phyloP scores from a whole-genome alignment of 2,329 filamentous ascomycete genomes.

The Aspergillus awamori region DNA sequence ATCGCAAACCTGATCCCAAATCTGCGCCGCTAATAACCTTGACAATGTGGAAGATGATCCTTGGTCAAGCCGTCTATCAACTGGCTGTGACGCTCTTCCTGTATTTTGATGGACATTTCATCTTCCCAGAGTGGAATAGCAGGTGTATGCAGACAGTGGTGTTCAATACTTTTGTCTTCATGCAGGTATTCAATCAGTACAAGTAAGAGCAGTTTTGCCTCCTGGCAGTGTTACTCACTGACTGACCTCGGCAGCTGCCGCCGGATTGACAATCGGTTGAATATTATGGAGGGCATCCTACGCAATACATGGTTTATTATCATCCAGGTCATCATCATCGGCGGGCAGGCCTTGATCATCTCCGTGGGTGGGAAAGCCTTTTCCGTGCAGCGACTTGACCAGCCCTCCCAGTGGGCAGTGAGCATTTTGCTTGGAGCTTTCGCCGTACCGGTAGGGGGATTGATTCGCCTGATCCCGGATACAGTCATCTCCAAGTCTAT shows the following conservation, averaged over 20 bases:
- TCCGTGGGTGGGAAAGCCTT: constrained; percentile 71
- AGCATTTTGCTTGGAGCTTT: constrained; percentile 65
- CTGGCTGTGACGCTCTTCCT: constrained; percentile 45
- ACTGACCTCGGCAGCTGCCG: constrained; percentile 28
- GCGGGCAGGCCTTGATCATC: constrained; percentile 70
- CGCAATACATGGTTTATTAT: constrained; percentile 54
- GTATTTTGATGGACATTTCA: constrained; percentile 51
- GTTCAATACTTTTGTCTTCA: constrained; percentile 51
- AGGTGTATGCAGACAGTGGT: constrained; percentile 44
- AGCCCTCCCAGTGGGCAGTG: constrained; percentile 61
- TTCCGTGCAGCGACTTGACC: constrained; percentile 62
- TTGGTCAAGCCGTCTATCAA: constrained; percentile 48
- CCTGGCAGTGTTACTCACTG: no score
- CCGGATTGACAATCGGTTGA: constrained; percentile 48
- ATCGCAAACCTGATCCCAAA: constrained; percentile 55
- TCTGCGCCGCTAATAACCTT: constrained; percentile 49
- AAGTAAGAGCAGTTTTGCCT: no score
- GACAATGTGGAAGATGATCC: constrained; percentile 53
- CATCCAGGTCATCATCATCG: constrained; percentile 68
- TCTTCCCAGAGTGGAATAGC: constrained; percentile 33
- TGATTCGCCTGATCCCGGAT: constrained; percentile 64
- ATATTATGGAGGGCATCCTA: constrained; percentile 48
- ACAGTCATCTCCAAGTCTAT: constrained; percentile 53
- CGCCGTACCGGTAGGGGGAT: constrained; percentile 64
- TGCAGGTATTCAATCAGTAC: constrained; percentile 54